Percentiles rank a stretch among this genome's conserved stretches.
These are phyloP conservation scores for Saccharomyces uvarum DNA, from an alignment of 1,139 yeast genomes.

Conservation along the genomic window DNA sequence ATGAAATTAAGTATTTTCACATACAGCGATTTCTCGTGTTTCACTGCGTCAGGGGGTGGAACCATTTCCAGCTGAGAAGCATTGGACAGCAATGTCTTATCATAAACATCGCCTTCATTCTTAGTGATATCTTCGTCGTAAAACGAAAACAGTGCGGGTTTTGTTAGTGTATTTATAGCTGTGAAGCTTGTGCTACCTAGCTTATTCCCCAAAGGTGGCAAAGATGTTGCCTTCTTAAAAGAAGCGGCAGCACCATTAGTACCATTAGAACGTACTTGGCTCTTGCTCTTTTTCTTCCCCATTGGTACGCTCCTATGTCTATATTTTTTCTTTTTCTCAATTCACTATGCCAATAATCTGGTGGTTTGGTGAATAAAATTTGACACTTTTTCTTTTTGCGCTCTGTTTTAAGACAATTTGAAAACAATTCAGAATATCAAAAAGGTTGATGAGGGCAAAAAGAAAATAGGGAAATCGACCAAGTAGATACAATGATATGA, in stretches of 20 bases:
- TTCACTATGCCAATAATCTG: neutral
- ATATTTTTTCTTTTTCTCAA: neutral
- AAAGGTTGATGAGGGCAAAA: neutral
- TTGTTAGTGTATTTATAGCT: slow-evolving; percentile 18
- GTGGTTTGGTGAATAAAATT: neutral
- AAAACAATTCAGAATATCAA: neutral
- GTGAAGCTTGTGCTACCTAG: slow-evolving; percentile 16
- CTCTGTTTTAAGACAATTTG: neutral
- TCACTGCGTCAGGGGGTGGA: slow-evolving; percentile 9
- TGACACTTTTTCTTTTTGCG: neutral
- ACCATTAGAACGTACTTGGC: neutral
- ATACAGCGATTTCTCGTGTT: neutral
- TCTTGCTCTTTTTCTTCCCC: neutral
- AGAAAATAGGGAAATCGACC: neutral
- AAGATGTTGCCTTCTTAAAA: neutral
- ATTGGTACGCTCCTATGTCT: neutral
- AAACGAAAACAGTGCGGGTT: slow-evolving; percentile 25
- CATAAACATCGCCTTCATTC: slow-evolving; percentile 19
- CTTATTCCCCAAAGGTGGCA: neutral
- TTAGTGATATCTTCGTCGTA: slow-evolving; percentile 26
- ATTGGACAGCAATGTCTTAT: slow-evolving; percentile 15
- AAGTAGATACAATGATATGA: neutral
- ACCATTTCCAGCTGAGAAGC: slow-evolving; percentile 10
- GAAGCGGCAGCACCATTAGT: neutral
- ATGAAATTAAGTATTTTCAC: neutral